Base-by-base conservation (phyloP, 805 yeast genomes). In the Sungouiella blattae region DNA sequence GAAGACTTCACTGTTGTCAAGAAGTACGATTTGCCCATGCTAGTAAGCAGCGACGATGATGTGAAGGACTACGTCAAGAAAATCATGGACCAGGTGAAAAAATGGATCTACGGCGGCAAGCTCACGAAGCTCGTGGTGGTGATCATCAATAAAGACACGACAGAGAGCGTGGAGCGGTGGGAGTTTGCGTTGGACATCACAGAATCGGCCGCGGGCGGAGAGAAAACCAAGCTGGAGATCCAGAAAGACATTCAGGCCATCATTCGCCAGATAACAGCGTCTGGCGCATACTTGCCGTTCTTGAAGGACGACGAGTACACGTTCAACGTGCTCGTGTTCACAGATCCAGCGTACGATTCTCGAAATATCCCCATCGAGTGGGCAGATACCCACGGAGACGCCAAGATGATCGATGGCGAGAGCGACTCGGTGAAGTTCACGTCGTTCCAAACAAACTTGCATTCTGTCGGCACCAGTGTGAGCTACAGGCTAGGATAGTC, bases 191-290 rank as follows among this genome's bases (percentile, higher is more conserved):
- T 87, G 5, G 75, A 77, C 22, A 60, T 74, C 2, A 52, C 64
- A 8, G 56, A 49, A 2, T 41, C 37, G 4, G 47, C 39, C 5
- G 46, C 36, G 9, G 27, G 22, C 4, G 47, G 41, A 14, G 37
- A 20, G 2, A 71, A 67, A 43, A 44, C 62, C 16, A 63, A 51
- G 21, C 76, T 70, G 3, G 74, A 72, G 21, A 75, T 81, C 3
- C 89, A 83, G 46, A 66, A 61, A 33, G 93, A 87, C 45, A 86
- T 88, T n/a, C 91, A 86, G 56, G 77, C 87, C 0, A 80, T 89
- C 5, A 78, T 89, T 26, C 74, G 96, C 35, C 97, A 89, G 49
- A 84, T 89, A 33, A 87, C 95, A 0, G 87, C 95, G 0, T 80
- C 93, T 27, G 86, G 85, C 2, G 78, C 96, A 0, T 87, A 88